A percentile compares a stretch with the other conserved stretches of the same genome.
These are phyloP conservation scores for Ophiocordyceps unilateralis DNA, from an alignment of 2,329 filamentous ascomycete genomes.

Conservation along the genomic window DNA sequence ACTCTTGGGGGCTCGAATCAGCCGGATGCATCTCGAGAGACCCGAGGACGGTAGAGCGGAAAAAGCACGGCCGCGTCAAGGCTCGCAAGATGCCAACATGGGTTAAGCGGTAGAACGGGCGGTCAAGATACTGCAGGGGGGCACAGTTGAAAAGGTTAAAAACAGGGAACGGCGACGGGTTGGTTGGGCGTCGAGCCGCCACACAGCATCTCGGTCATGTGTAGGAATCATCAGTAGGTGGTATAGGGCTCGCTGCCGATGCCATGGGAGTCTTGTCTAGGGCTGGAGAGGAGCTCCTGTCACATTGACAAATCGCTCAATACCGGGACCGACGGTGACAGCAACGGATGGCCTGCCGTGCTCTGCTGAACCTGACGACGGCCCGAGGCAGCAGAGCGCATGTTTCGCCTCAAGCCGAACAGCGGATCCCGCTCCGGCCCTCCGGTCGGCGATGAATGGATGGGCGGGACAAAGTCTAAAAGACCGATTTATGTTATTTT, in stretches of 20 bases:
- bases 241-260: neutral
- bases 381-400: neutral
- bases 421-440: neutral
- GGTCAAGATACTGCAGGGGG: neutral
- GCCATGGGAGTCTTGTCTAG: neutral
- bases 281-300: too few relatives aligned
- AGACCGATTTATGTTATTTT: neutral
- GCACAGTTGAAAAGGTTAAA: neutral
- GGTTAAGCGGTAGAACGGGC: constrained; percentile 58
- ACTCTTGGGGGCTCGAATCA: constrained; percentile 24
- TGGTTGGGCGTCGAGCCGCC: neutral
- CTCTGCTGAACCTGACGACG: neutral
- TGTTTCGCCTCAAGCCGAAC: neutral
- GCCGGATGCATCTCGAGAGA: constrained; percentile 88
- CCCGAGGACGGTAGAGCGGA: constrained; percentile 83
- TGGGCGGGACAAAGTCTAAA: neutral
- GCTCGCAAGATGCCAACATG: constrained; percentile 95
- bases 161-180: neutral
- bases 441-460: neutral
- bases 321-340: too few relatives aligned
- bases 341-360: neutral
- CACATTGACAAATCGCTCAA: neutral
- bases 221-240: neutral
- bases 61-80: constrained; percentile 93
- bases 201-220: neutral